Conservation (phyloP, 2,329 filamentous ascomycete genomes). For the Aureobasidium subglaciale region DNA sequence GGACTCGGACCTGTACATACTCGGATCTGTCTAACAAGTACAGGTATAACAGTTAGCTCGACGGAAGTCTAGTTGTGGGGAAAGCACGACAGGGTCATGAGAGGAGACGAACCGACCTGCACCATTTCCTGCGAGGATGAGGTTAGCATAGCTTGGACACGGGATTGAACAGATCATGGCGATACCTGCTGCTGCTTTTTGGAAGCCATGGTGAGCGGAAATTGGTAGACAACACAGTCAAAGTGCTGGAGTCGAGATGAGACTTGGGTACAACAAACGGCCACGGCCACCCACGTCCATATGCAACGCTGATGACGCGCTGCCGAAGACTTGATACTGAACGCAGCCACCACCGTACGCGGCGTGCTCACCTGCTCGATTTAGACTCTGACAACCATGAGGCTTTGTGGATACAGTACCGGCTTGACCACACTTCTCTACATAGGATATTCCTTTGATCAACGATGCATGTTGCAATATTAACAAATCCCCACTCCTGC, state of each 20-base stretch:
- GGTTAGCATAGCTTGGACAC: slow-evolving; percentile 21
- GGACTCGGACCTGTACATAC: slow-evolving; percentile 21
- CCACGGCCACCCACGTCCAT: slow-evolving; percentile 7
- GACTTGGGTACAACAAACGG: slow-evolving; percentile 7
- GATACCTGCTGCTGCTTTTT: slow-evolving; percentile 36
- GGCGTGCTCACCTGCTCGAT: neutral
- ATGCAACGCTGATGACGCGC: slow-evolving; percentile 4
- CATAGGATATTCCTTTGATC: no score
- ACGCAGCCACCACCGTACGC: neutral
- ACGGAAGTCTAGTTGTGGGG: slow-evolving; percentile 8
- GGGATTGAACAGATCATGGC: neutral
- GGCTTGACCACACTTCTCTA: no score
- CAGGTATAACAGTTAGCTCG: slow-evolving; percentile 11
- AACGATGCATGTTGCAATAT: no score
- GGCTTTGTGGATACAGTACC: no score
- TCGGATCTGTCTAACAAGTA: slow-evolving; percentile 29
- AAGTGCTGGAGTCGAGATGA: neutral
- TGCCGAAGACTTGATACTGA: neutral
- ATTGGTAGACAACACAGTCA: neutral
- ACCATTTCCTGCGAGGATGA: slow-evolving; percentile 82
- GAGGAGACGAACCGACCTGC: slow-evolving; percentile 80
- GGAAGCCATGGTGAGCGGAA: slow-evolving; percentile 32
- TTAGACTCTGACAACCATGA: no score
- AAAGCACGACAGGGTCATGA: slow-evolving; percentile 10
- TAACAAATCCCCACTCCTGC: no score